Evolutionary conservation across 352 stramenopile genomes (phyloP), one percentile per base, ranked within the genome.

Genomic region (Phytopythium mirpurense): DNA sequence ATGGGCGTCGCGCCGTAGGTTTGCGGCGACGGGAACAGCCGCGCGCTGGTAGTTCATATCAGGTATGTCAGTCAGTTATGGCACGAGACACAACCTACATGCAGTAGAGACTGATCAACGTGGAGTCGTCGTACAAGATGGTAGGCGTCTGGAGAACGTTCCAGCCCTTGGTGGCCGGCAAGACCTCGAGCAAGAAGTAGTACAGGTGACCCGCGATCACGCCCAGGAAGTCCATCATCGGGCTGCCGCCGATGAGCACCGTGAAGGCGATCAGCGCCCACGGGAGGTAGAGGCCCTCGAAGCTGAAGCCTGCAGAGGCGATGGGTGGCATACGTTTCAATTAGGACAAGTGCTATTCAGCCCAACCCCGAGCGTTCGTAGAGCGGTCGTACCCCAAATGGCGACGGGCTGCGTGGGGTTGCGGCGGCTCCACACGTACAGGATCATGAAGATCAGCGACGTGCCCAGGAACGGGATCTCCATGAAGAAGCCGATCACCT

Each of bases 261-360:
- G 82, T 94, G 61, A 95, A 95, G 35, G 78, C 87, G 43, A 96
- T 93, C 19, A 95, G 65, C 9, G 84, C 87, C 87, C 87, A 96
- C 18, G 87, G 87, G 34, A 96, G 63, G 57, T 96, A 94, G 5
- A 93, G 67, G 0, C 85, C 87, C 47, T 95, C 70, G 40, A 96
- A 95, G 24, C 75, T 80, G 66, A 96, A 95, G 37, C 85, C 79
- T 90, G 40, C 6, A 48, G 32, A 36, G 31, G 12, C 42, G 37
- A 36, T 32, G 9, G 29, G 29, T 5, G 29, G n/a, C n/a, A n/a
- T n/a, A n/a, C n/a, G n/a, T n/a, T n/a, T n/a, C n/a, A n/a, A n/a
- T n/a, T n/a, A n/a, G n/a, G n/a, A n/a, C n/a, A n/a, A n/a, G n/a
- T n/a, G n/a, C n/a, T n/a, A n/a, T n/a, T n/a, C n/a, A n/a, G n/a